Conservation (phyloP, 148 eudicot genomes). For the Cornus suecica region DNA sequence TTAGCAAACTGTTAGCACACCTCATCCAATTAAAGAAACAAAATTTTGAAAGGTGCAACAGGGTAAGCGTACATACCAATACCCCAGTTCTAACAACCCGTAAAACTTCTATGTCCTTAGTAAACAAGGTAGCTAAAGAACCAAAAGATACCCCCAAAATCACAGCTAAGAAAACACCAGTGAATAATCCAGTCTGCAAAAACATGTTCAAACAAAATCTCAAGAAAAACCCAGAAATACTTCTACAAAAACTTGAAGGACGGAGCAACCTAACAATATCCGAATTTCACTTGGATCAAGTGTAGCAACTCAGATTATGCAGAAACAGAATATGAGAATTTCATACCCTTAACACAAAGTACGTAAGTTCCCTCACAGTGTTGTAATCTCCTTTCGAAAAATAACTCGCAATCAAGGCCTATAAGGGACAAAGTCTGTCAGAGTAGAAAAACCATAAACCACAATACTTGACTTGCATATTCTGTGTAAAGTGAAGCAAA, state of each 20-base stretch:
- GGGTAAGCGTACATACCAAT: constrained; percentile 7
- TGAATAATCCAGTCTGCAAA: constrained; percentile 28
- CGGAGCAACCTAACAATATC: neutral
- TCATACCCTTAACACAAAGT: constrained; percentile 18
- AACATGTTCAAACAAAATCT: neutral
- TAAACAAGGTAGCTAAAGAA: constrained; percentile 28
- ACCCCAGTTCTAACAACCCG: constrained; percentile 21
- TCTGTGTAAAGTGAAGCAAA: neutral
- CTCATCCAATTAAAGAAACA: neutral
- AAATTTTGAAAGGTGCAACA: neutral
- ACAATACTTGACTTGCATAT: neutral
- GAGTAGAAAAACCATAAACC: neutral
- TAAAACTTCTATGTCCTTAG: constrained; percentile 25
- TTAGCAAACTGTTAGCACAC: neutral
- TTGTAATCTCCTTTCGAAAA: constrained; percentile 37
- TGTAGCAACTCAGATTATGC: too few species aligned
- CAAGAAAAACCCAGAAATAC: neutral
- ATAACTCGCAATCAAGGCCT: constrained; percentile 46
- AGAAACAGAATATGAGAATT: neutral
- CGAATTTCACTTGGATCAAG: too few species aligned
- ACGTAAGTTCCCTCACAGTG: constrained; percentile 24
- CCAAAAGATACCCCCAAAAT: constrained; percentile 23
- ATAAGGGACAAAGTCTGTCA: neutral
- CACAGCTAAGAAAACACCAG: constrained; percentile 21
- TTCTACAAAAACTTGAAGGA: neutral